These are phyloP conservation scores for Lentinula lateritia DNA, from an alignment of 768 basidiomycete genomes.

Conservation along the genomic window DNA sequence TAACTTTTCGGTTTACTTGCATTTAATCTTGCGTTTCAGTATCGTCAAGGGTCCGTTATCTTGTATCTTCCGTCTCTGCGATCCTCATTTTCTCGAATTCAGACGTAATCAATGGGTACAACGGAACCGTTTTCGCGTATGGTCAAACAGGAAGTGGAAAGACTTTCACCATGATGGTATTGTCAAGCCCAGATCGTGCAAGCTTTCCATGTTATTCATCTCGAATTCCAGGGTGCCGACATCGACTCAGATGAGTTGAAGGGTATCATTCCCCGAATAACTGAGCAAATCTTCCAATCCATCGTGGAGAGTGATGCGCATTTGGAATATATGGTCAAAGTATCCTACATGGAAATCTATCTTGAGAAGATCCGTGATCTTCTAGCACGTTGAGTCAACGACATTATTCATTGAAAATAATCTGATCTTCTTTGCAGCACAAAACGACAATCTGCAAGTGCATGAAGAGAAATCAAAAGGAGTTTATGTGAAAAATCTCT, in stretches of 20 bases:
- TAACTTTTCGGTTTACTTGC: slow-evolving; percentile 6
- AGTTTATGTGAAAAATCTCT: slow-evolving; percentile 96
- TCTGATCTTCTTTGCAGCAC: slow-evolving; percentile 43
- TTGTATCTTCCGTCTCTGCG: slow-evolving; percentile 5
- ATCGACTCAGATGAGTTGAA: slow-evolving; percentile 92
- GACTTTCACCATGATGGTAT: slow-evolving; percentile 98
- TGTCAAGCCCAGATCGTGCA: background rate
- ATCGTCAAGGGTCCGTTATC: slow-evolving; percentile 75
- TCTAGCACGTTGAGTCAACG: slow-evolving; percentile 70
- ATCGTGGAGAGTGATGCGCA: slow-evolving; percentile 94
- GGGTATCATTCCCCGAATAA: slow-evolving; percentile 97
- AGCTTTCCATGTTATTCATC: slow-evolving; percentile 11
- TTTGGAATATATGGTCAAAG: slow-evolving; percentile 97
- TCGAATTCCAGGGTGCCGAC: slow-evolving; percentile 73
- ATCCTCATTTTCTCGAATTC: slow-evolving; percentile 3
- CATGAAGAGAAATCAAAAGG: slow-evolving; percentile 98
- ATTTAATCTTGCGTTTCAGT: slow-evolving; percentile 32
- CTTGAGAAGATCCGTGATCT: slow-evolving; percentile 94
- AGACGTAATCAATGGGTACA: slow-evolving; percentile 99
- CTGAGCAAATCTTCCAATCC: slow-evolving; percentile 97
- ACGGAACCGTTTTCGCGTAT: slow-evolving; percentile 91
- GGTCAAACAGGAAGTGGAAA: slow-evolving; percentile 87
- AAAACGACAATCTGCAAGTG: slow-evolving; percentile 97
- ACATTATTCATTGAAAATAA: background rate
- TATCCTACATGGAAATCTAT: slow-evolving; percentile 99